Base-by-base conservation (phyloP, 1,139 yeast species). In the Williopsis jadinii region DNA sequence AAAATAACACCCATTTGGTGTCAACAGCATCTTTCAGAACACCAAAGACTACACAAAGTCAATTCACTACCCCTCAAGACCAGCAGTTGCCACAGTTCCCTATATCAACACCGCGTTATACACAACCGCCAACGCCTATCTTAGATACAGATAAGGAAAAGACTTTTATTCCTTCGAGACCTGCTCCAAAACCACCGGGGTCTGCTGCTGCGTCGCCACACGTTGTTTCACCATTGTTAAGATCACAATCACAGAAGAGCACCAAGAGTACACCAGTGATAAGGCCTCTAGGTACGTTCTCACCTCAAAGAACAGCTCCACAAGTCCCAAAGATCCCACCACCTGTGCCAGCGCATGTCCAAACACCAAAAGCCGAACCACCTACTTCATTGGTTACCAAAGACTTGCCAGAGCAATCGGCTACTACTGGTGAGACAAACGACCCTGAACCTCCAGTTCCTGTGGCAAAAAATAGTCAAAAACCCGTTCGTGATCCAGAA, bases 161-260 rank as follows among this genome's bases (percentile, higher is more conserved):
- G 29, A 79, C 72, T 52, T 79, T 73, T 48, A 76, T 79, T 43
- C 86, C 86, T 8, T 72, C 78, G 40, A 65, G 86, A 46, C 85
- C 86, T 1, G 84, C 87, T 0, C 87, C 87, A 35, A 75, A 73
- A 44, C 71, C 73, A 9, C 73, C 72, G 2, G 58, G 56, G 12
- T 48, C 47, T 9, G 47, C 55, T 4, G 39, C 53, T 8, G 35
- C 54, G 8, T 42, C 56, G 12, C 47, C 48, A 28, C 42, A 42
- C 12, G 44, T 56, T 24, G 49, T 54, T 2, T 56, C 63, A 2
- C 60, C 62, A 13, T 38, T 58, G 28, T 51, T 53, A 3, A 48
- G 56, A 47, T 31, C 41, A 15, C 32, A 51, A 50, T 34, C 45
- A 28, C 32, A 37, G 27, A 32, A 46, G 53, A 39, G 48, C 38